Conservation (phyloP, 768 basidiomycete genomes). For the Gelatoporia subvermispora region DNA sequence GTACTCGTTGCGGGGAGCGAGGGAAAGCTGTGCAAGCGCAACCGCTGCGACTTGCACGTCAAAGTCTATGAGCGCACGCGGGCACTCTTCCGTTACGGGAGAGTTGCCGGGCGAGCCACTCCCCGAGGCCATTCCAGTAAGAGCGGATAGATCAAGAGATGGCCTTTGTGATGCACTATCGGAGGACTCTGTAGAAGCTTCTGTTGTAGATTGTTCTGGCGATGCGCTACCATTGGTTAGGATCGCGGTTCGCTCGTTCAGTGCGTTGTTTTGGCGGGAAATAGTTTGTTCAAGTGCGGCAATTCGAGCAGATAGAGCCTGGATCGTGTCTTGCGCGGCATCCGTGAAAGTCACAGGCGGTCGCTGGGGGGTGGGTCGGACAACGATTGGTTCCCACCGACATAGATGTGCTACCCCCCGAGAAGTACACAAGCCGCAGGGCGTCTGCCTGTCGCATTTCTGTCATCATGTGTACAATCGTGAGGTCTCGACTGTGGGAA, state of each 20-base stretch:
- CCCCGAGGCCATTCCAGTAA: slow-evolving; percentile 1
- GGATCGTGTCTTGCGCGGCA: slow-evolving; percentile 14
- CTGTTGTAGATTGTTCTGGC: slow-evolving; percentile 14
- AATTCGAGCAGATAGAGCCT: slow-evolving; percentile 18
- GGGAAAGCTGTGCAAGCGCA: slow-evolving; percentile 37
- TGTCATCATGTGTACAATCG: slow-evolving; percentile 15
- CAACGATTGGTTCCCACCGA: slow-evolving; percentile 26
- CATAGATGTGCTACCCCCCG: slow-evolving; percentile 26
- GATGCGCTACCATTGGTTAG: slow-evolving; percentile 21
- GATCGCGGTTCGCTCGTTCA: neutral
- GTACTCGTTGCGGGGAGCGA: slow-evolving; percentile 42
- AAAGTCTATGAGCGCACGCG: slow-evolving; percentile 21
- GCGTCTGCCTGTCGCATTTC: slow-evolving; percentile 42
- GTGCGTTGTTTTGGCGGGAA: neutral
- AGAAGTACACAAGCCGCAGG: slow-evolving; percentile 26
- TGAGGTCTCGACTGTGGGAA: neutral
- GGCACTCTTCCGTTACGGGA: slow-evolving; percentile 6
- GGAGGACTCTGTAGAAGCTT: neutral
- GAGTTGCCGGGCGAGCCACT: neutral
- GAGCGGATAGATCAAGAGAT: neutral
- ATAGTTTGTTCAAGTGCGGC: slow-evolving; percentile 20
- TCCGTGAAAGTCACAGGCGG: slow-evolving; percentile 10
- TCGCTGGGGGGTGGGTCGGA: slow-evolving; percentile 21
- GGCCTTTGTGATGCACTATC: neutral
- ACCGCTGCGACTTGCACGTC: slow-evolving; percentile 37